Base-by-base conservation (phyloP, 768 basidiomycete genomes). In the Tephrocybe sp. region DNA sequence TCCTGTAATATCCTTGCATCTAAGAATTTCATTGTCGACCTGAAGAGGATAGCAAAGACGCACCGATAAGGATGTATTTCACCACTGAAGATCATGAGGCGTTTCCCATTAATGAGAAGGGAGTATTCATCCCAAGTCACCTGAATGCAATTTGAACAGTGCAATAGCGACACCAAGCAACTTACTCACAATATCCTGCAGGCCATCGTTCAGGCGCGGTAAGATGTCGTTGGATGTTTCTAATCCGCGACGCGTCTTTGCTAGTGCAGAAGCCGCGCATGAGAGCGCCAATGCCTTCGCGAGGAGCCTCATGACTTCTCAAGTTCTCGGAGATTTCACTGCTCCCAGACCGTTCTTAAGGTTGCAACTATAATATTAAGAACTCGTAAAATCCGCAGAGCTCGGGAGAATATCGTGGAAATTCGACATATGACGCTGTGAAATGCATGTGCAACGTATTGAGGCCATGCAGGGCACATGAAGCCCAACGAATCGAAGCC, bases 121-220 rank as follows among this genome's bases (percentile, higher is more conserved):
- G 74, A 75, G 52, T 74, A 74, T 58, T 74, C 58, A 46, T 75
- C 74, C 72, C 74, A 75, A 3, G 74, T 73, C 4, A 74, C 72
- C 73, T 75, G 26, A 2, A 50, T 12, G 9, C 16, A 10, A 41
- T 17, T 17, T 36, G 7, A 12, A 12, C 14, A 1, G 4, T 17
- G n/a, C 12, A 38, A 23, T 10, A 3, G 1, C 14, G 8, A 5
- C 11, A 17, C 13, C 5, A 19, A 10, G 5, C 26, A 38, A 10
- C 14, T 35, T 9, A 53, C 62, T 30, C 46, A 70, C 72, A 45
- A 67, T 68, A 35, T 67, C 55, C 52, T 73, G 72, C 6, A 69
- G 60, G 14, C 59, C 63, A 53, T 64, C 58, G 19, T 49, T 66
- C 48, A 61, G 59, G 12, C 62, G 54, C 3, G 64, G 51, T 20